Evolutionary conservation across 2,329 filamentous ascomycete species (phyloP).

Genomic region (Cordyceps pruinosa): DNA sequence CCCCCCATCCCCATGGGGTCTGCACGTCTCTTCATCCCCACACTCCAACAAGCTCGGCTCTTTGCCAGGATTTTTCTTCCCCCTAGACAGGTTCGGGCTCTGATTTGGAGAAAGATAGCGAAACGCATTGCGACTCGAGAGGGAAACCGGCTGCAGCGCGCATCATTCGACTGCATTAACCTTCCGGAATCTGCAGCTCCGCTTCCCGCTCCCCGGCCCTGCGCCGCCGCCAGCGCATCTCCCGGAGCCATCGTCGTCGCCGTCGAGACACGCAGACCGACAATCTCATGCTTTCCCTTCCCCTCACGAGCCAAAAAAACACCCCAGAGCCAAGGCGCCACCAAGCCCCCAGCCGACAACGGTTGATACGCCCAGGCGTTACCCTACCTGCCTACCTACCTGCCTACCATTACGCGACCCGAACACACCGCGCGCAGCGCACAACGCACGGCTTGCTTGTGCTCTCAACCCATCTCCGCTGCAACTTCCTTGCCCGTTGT

Average conservation of each 20-base stretch:
- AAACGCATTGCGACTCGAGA: background rate
- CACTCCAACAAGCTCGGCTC: slow-evolving; percentile 12
- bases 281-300: slow-evolving; percentile 10
- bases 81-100: background rate
- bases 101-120: slow-evolving; percentile 7
- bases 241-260: background rate
- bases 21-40: slow-evolving; percentile 9
- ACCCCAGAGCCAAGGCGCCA: background rate
- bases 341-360: background rate
- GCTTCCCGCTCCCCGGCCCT: background rate
- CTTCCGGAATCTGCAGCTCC: background rate
- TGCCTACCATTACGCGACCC: slow-evolving; percentile 1
- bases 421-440: background rate
- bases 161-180: background rate
- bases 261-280: background rate
- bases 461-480: background rate
- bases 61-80: slow-evolving; percentile 5
- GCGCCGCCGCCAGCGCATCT: background rate
- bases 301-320: slow-evolving; percentile 4
- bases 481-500: background rate
- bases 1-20: slow-evolving; percentile 10
- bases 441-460: background rate
- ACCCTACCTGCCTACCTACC: background rate
- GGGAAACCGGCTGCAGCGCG: background rate
- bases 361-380: background rate